Percentiles rank a stretch among this genome's conserved stretches.
These are phyloP conservation scores for Smittium culicis DNA, from an alignment of 371 early-diverging fungal genomes.

Conservation along the genomic window DNA sequence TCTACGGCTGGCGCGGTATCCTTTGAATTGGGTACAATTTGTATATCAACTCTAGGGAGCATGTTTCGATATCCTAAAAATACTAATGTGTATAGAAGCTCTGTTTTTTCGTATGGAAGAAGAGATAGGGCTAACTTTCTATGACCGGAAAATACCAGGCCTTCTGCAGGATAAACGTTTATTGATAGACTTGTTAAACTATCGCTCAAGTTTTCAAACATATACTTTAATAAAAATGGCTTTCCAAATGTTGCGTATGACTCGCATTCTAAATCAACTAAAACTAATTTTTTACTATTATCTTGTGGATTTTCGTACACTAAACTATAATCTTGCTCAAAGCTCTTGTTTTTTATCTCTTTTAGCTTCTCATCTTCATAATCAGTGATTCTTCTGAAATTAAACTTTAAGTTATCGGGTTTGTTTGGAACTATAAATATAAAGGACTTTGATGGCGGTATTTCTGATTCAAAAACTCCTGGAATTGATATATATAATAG, in stretches of 20 bases:
- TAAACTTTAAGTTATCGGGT: too few species aligned
- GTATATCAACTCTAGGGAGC: background rate
- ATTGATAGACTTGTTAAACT: background rate
- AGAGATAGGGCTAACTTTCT: background rate
- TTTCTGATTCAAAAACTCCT: too few species aligned
- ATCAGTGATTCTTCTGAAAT: too few species aligned
- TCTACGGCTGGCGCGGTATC: too few species aligned
- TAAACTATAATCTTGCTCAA: too few species aligned
- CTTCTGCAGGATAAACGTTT: background rate
- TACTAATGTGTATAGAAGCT: background rate
- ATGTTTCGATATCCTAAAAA: background rate
- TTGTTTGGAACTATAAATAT: too few species aligned
- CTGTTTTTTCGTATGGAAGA: background rate
- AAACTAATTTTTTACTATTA: too few species aligned
- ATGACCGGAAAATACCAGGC: background rate
- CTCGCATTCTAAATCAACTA: background rate
- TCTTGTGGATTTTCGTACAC: too few species aligned
- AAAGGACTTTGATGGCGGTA: too few species aligned
- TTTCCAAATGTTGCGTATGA: background rate
- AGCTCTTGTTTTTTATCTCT: too few species aligned
- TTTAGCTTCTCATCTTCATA: too few species aligned
- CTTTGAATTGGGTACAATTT: background rate
- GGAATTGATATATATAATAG: too few species aligned
- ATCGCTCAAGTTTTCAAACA: background rate
- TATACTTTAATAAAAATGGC: background rate